Base-by-base conservation (phyloP, 352 stramenopile species). In the Hyaloperonospora arabidopsidis region DNA sequence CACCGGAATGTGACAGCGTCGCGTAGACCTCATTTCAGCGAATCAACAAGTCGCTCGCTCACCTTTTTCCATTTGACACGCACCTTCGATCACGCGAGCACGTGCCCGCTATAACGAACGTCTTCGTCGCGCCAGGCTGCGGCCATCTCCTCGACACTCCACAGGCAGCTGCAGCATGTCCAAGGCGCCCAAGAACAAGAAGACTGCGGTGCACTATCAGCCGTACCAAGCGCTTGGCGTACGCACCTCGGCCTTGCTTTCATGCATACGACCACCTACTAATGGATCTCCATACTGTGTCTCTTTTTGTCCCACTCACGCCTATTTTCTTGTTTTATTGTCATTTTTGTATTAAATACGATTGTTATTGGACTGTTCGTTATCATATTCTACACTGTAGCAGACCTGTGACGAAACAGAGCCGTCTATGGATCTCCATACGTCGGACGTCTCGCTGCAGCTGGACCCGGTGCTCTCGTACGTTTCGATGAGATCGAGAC, bases 161-260 rank as follows among this genome's bases (percentile, higher is more conserved):
- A 32, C 25, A 32, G 25, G 25, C 25, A 10, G 25, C 25, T 10
- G 25, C 0, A 57, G 44, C 32, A 91, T 91, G 80, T 87, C 76
- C 45, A 91, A 91, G 56, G 80, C 78, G 13, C 80, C 80, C 29
- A 91, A 91, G 61, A 61, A 73, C 44, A 86, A 86, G 61, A 89
- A 84, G 56, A 54, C 54, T 45, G 68, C 84, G 61, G 68, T 86
- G 35, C 80, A 89, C 52, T 91, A 89, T 67, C 78, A 88, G 68
- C 80, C 80, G 11, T 91, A 91, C 68, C 80, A 91, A 68, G 61
- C 70, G 15, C 41, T 59, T n/a, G 53, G 56, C 43, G 68, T 73
- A 51, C 54, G 25, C 25, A 10, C 25, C 25, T 32, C 8, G 25
- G 4, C 25, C 4, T 32, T 8, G 25, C 25, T 32, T 32, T 8